Evolutionary conservation across 2,329 filamentous ascomycete species (phyloP).

Genomic region (Furcasterigmium sp.): DNA sequence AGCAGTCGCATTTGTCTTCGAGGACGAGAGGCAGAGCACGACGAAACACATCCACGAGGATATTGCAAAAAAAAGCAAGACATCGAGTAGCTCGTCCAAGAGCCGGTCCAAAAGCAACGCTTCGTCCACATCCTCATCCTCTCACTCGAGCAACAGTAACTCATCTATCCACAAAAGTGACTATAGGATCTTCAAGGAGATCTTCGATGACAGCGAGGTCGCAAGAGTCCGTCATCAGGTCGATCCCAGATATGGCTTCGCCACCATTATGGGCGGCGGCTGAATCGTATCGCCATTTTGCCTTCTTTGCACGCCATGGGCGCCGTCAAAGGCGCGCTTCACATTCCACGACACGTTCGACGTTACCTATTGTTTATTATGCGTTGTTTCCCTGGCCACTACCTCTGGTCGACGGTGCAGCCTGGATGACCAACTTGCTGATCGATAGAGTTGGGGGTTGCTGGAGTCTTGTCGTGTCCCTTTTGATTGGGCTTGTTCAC

Average conservation of each 20-base stretch:
- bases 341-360: no score
- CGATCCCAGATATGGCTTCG: slow-evolving; percentile 45
- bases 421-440: no score
- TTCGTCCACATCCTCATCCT: slow-evolving; percentile 19
- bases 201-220: slow-evolving; percentile 47
- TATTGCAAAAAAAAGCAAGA: slow-evolving; percentile 42
- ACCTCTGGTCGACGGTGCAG: no score
- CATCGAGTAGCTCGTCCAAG: slow-evolving; percentile 19
- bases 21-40: slow-evolving; percentile 50
- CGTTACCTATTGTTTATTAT: no score
- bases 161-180: slow-evolving; percentile 29
- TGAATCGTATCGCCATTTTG: no score
- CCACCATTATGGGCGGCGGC: slow-evolving; percentile 11
- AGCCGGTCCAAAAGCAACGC: slow-evolving; percentile 26
- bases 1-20: slow-evolving; percentile 60
- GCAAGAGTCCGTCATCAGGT: slow-evolving; percentile 42
- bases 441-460: no score
- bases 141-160: slow-evolving; percentile 18
- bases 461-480: no score
- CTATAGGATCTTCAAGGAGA: slow-evolving; percentile 46
- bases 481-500: no score
- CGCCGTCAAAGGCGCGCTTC: no score
- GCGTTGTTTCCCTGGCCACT: no score
- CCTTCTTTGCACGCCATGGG: no score
- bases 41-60: slow-evolving; percentile 48